phyloP scores from a whole-genome alignment of 1,284 basidiomycete species.

The Ceratobasidium papillatum region DNA sequence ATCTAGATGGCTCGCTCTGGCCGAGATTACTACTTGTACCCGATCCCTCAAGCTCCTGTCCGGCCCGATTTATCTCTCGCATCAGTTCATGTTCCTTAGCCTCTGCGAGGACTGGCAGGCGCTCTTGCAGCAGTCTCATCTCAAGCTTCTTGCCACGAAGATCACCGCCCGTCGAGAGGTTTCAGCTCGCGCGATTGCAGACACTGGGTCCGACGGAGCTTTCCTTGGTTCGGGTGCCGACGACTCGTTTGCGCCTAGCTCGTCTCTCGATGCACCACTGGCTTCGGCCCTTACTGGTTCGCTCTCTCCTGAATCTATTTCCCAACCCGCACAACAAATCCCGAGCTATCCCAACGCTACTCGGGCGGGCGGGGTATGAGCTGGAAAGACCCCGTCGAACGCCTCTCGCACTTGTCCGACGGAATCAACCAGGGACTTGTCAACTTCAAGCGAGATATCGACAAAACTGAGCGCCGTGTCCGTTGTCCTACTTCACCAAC shows the following conservation, averaged over 20 bases:
- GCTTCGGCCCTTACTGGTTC: conserved; percentile 73
- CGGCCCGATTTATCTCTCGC: conserved; percentile 77
- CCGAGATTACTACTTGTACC: conserved; percentile 79
- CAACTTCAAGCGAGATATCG: conserved; percentile 48
- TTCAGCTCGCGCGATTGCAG: conserved; percentile 27
- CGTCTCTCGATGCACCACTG: conserved; percentile 72
- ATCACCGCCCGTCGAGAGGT: conserved; percentile 62
- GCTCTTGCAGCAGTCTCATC: conserved; percentile 70
- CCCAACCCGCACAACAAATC: conserved; percentile 61
- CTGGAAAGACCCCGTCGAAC: conserved; percentile 51
- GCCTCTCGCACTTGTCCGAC: conserved; percentile 36
- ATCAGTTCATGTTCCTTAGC: conserved; percentile 81
- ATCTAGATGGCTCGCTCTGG: conserved; percentile 71
- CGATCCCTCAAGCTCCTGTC: conserved; percentile 68
- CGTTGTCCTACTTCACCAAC: conserved; percentile 17
- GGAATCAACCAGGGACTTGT: conserved; percentile 51
- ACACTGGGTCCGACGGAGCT: conserved; percentile 51
- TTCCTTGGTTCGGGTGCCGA: conserved; percentile 55
- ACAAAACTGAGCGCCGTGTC: conserved; percentile 39
- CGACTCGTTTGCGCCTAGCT: conserved; percentile 53
- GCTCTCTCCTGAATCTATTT: conserved; percentile 62
- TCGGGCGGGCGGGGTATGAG: conserved; percentile 43
- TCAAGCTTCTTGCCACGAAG: conserved; percentile 67
- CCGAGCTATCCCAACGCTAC: conserved; percentile 80
- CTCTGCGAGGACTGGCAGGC: conserved; percentile 79